A percentile compares a stretch with the other conserved stretches of the same genome.
Evolutionary conservation across 148 eudicot genomes (phyloP).

Genomic region (Rhododendron mucronatum): DNA sequence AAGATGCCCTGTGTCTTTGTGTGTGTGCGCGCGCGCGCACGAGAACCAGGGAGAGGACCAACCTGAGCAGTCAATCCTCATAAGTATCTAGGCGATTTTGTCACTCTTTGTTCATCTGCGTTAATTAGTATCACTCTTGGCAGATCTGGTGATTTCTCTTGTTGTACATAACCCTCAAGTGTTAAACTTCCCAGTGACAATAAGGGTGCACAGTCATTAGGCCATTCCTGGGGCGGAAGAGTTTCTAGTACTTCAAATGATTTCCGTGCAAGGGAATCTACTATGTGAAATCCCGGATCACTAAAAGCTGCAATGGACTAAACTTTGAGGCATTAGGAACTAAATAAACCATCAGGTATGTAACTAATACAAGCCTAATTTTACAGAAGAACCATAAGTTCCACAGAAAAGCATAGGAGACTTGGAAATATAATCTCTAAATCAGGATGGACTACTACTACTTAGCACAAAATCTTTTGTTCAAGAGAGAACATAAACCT

Average conservation of each 20-base stretch:
- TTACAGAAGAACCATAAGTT: too few relatives aligned
- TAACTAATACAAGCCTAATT: too few relatives aligned
- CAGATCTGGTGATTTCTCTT: background rate
- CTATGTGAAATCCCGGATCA: background rate
- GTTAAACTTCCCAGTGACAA: background rate
- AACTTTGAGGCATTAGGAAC: too few relatives aligned
- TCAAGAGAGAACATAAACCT: too few relatives aligned
- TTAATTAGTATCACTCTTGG: background rate
- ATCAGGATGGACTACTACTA: too few relatives aligned
- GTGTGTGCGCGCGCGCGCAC: too few relatives aligned
- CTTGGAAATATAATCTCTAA: too few relatives aligned
- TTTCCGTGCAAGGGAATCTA: background rate
- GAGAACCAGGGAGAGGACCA: background rate
- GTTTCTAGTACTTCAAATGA: background rate
- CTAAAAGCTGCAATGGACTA: background rate
- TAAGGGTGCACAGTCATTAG: background rate
- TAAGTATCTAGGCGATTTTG: background rate
- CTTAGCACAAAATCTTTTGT: too few relatives aligned
- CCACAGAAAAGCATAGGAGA: too few relatives aligned
- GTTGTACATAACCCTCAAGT: background rate
- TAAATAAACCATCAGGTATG: too few relatives aligned
- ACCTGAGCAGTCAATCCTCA: background rate
- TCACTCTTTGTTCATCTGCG: background rate
- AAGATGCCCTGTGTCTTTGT: too few relatives aligned
- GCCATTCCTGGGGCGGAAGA: background rate